Evolutionary conservation across 2,329 filamentous ascomycete genomes (phyloP).

Genomic region (Colletotrichum endophyticum): DNA sequence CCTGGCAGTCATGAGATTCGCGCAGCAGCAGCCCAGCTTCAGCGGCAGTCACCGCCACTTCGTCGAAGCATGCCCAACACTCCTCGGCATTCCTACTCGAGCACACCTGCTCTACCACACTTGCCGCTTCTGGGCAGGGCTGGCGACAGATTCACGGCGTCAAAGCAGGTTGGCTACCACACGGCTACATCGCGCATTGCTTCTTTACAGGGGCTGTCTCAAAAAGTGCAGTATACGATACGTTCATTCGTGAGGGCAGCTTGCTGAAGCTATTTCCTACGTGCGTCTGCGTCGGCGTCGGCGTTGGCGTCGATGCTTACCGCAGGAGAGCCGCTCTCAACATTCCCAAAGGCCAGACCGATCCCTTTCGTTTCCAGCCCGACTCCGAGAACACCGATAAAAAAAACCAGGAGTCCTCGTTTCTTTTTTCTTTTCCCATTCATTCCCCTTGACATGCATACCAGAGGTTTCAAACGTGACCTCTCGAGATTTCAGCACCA

Average conservation of each 20-base stretch:
- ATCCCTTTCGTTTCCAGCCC: conserved; percentile 12
- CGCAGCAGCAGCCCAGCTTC: background rate
- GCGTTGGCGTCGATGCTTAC: conserved; percentile 6
- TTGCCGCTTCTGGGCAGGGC: background rate
- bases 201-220: background rate
- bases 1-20: conserved; percentile 16
- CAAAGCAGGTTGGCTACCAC: background rate
- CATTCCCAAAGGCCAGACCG: conserved; percentile 10
- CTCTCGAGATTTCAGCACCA: conserved; percentile 6
- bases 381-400: background rate
- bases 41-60: conserved; percentile 19
- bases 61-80: background rate
- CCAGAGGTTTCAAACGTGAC: background rate
- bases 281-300: background rate
- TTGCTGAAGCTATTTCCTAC: conserved; percentile 22
- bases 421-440: background rate
- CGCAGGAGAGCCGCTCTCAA: conserved; percentile 16
- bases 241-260: conserved; percentile 18
- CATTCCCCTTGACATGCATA: conserved; percentile 2
- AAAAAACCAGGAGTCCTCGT: background rate
- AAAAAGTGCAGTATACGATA: background rate
- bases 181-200: background rate
- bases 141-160: background rate
- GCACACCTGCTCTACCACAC: background rate
- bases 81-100: background rate